Conservation (phyloP, 2,329 filamentous ascomycete genomes). For the Aspergillus puulaauensis region DNA sequence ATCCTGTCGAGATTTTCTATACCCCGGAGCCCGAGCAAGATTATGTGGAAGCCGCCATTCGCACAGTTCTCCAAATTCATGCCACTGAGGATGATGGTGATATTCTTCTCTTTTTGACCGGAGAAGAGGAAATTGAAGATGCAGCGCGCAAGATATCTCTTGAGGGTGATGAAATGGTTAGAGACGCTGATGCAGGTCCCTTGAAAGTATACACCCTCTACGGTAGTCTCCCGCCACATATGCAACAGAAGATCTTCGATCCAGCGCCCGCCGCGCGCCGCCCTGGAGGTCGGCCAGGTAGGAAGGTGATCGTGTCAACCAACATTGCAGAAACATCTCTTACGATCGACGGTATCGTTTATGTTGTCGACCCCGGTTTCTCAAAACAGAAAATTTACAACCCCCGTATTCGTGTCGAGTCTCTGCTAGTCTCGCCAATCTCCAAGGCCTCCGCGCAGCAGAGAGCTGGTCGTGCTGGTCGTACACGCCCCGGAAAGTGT, state of each 20-base stretch:
- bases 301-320: conserved; percentile 91
- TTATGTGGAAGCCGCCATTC: conserved; percentile 91
- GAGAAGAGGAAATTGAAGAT: conserved; percentile 98
- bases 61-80: conserved; percentile 96
- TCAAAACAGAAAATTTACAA: conserved; percentile 99
- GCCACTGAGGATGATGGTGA: conserved; percentile 90
- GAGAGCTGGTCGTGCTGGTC: conserved; percentile 96
- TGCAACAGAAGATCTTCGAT: conserved; percentile 95
- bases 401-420: conserved; percentile 92
- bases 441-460: conserved; percentile 97
- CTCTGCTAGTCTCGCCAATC: conserved; percentile 93
- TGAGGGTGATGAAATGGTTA: conserved; percentile 86
- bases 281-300: conserved; percentile 78
- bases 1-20: conserved; percentile 98
- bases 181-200: conserved; percentile 88
- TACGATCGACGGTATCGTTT: conserved; percentile 98
- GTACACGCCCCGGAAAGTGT: conserved; percentile 97
- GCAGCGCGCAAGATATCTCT: conserved; percentile 87
- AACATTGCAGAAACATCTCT: conserved; percentile 98
- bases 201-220: conserved; percentile 91
- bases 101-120: conserved; percentile 90
- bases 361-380: conserved; percentile 98
- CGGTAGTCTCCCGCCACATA: conserved; percentile 83
- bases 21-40: conserved; percentile 94
- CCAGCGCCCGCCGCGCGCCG: conserved; percentile 73